Percentiles rank a stretch among this genome's conserved stretches.
Evolutionary conservation across 768 basidiomycete genomes (phyloP).

Genomic region (Lactifluus echinatus): DNA sequence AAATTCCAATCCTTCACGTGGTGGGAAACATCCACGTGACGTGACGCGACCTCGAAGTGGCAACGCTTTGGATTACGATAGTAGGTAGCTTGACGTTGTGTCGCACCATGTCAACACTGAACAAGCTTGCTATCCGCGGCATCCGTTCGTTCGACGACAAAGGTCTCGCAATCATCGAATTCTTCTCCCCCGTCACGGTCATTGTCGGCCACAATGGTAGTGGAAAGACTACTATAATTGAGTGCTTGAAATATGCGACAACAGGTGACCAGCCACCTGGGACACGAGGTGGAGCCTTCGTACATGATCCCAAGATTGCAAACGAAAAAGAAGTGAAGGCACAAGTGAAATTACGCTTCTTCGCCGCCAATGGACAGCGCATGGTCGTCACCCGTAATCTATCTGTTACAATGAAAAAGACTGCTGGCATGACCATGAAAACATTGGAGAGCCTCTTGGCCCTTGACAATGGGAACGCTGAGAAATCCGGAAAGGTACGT

Average conservation of each 20-base stretch:
- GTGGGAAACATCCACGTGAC: neutral
- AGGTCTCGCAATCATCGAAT: constrained; percentile 86
- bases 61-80: too few species aligned
- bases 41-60: constrained; percentile 13
- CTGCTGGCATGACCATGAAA: constrained; percentile 84
- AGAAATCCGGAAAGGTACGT: constrained; percentile 71
- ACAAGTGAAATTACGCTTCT: constrained; percentile 91
- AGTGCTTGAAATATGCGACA: constrained; percentile 98
- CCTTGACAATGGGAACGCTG: constrained; percentile 53
- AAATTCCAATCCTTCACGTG: too few species aligned
- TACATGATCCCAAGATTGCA: constrained; percentile 99
- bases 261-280: constrained; percentile 98
- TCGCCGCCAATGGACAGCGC: constrained; percentile 76
- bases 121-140: constrained; percentile 90
- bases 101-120: constrained; percentile 60
- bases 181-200: constrained; percentile 95
- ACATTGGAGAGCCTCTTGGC: constrained; percentile 89
- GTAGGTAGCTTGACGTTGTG: neutral
- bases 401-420: constrained; percentile 91
- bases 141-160: constrained; percentile 98
- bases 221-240: constrained; percentile 98
- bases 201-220: constrained; percentile 98
- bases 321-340: constrained; percentile 99
- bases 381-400: constrained; percentile 90
- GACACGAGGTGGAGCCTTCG: constrained; percentile 95